A percentile compares a stretch with the other conserved stretches of the same genome.
These are phyloP conservation scores for Neurospora pannonica DNA, from an alignment of 495 filamentous ascomycete genomes.

Conservation along the genomic window DNA sequence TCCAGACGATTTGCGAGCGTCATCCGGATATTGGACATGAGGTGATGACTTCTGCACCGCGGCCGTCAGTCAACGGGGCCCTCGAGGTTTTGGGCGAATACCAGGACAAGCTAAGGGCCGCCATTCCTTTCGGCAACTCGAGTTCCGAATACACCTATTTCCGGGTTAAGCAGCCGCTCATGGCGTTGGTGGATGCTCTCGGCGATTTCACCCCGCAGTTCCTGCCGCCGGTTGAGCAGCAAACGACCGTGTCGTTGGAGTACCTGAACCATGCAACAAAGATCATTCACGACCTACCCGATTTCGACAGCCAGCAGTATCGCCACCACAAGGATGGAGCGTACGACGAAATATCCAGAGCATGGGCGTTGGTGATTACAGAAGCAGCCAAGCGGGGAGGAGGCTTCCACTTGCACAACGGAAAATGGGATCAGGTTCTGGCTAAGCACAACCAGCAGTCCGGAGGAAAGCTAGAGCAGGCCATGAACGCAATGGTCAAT, in stretches of 20 bases:
- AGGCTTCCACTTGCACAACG: slow-evolving; percentile 83
- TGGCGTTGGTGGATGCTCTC: slow-evolving; percentile 76
- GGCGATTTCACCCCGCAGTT: slow-evolving; percentile 93
- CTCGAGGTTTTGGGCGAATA: slow-evolving; percentile 74
- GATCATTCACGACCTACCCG: slow-evolving; percentile 77
- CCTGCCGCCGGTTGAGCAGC: slow-evolving; percentile 80
- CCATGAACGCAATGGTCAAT: slow-evolving; percentile 63
- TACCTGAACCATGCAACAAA: slow-evolving; percentile 86
- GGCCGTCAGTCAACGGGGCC: slow-evolving; percentile 71
- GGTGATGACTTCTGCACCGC: slow-evolving; percentile 74
- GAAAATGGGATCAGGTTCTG: slow-evolving; percentile 86
- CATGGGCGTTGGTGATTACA: slow-evolving; percentile 85
- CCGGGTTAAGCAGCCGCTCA: slow-evolving; percentile 72
- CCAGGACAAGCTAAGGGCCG: slow-evolving; percentile 61
- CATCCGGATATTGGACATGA: slow-evolving; percentile 75
- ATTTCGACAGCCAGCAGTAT: slow-evolving; percentile 77
- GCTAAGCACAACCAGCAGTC: slow-evolving; percentile 82
- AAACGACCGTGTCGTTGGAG: slow-evolving; percentile 65
- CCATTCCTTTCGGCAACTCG: slow-evolving; percentile 77
- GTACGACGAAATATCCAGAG: slow-evolving; percentile 89
- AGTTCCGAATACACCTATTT: slow-evolving; percentile 93
- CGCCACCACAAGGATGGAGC: slow-evolving; percentile 87
- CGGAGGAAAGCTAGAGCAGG: slow-evolving; percentile 71
- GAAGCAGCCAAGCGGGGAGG: slow-evolving; percentile 88
- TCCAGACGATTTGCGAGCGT: slow-evolving; percentile 80